Evolutionary conservation across 768 basidiomycete species (phyloP).

Genomic region (Leccinum rimulosum): DNA sequence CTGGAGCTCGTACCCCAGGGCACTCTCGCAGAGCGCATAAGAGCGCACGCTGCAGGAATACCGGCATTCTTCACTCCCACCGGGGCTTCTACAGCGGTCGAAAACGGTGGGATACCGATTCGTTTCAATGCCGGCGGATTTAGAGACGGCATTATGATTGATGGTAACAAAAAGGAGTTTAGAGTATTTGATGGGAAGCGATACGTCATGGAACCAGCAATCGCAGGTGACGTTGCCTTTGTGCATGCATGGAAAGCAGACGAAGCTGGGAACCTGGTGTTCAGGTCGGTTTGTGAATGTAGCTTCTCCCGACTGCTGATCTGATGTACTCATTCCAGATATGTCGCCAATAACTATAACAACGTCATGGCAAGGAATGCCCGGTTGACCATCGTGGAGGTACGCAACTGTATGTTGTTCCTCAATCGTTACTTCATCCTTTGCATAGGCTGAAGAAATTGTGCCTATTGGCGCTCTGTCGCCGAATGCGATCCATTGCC

Average conservation of each 20-base stretch:
- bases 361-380: slow-evolving; percentile 85
- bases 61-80: slow-evolving; percentile 90
- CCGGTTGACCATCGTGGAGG: slow-evolving; percentile 87
- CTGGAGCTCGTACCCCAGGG: slow-evolving; percentile 91
- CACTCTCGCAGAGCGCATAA: slow-evolving; percentile 82
- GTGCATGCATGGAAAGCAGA: slow-evolving; percentile 90
- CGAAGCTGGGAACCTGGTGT: slow-evolving; percentile 83
- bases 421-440: slow-evolving; percentile 1
- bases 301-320: not conserved
- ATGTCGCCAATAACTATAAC: slow-evolving; percentile 77
- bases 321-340: slow-evolving; percentile 41
- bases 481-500: slow-evolving; percentile 79
- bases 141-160: slow-evolving; percentile 62
- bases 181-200: slow-evolving; percentile 72
- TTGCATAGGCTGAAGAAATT: slow-evolving; percentile 82
- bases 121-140: slow-evolving; percentile 75
- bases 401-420: slow-evolving; percentile 23
- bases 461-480: slow-evolving; percentile 79
- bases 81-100: slow-evolving; percentile 75
- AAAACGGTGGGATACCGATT: slow-evolving; percentile 72
- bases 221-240: slow-evolving; percentile 74
- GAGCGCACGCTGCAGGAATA: slow-evolving; percentile 89
- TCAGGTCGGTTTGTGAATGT: slow-evolving; percentile 52
- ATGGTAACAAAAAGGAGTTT: slow-evolving; percentile 73
- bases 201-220: slow-evolving; percentile 79